A percentile compares a stretch with the other conserved stretches of the same genome.
Conservation (phyloP, 306 rosid species). For the Pyrus pyrifolia region DNA sequence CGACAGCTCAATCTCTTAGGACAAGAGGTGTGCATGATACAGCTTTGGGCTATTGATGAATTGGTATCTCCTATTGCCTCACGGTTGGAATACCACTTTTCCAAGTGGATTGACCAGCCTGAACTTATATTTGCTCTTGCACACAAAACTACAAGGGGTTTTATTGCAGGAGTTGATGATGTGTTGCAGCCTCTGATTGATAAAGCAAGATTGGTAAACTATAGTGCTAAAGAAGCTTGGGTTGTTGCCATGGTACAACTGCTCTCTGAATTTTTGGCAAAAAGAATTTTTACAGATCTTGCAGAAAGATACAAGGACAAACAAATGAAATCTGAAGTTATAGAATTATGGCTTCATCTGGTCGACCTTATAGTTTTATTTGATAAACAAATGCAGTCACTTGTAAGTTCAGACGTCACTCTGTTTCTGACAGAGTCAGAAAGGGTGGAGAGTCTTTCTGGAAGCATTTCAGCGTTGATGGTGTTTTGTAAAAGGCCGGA, state of each 20-base stretch:
- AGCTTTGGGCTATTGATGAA: slow-evolving; percentile 76
- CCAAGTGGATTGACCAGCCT: slow-evolving; percentile 68
- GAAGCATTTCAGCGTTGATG: slow-evolving; percentile 42
- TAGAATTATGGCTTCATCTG: slow-evolving; percentile 63
- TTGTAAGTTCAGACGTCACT: slow-evolving; percentile 40
- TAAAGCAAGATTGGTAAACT: slow-evolving; percentile 52
- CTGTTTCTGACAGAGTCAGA: slow-evolving; percentile 35
- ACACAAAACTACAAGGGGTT: slow-evolving; percentile 48
- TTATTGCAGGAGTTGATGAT: slow-evolving; percentile 62
- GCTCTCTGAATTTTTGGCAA: slow-evolving; percentile 57
- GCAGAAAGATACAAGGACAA: slow-evolving; percentile 41
- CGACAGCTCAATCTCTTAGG: slow-evolving; percentile 32
- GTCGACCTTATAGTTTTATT: slow-evolving; percentile 46
- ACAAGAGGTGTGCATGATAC: slow-evolving; percentile 23
- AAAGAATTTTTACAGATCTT: slow-evolving; percentile 41
- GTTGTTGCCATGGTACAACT: slow-evolving; percentile 56
- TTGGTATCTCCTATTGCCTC: slow-evolving; percentile 68
- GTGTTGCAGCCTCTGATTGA: slow-evolving; percentile 78
- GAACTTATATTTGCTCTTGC: slow-evolving; percentile 61
- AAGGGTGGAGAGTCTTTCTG: slow-evolving; percentile 37
- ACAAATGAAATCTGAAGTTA: slow-evolving; percentile 38
- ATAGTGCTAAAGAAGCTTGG: slow-evolving; percentile 83
- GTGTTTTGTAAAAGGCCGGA: slow-evolving; percentile 53
- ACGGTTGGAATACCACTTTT: slow-evolving; percentile 61
- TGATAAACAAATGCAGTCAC: slow-evolving; percentile 57